Percentiles rank a stretch among this genome's conserved stretches.
phyloP scores from a whole-genome alignment of 306 rosid species.

The Glycine latifolia region DNA sequence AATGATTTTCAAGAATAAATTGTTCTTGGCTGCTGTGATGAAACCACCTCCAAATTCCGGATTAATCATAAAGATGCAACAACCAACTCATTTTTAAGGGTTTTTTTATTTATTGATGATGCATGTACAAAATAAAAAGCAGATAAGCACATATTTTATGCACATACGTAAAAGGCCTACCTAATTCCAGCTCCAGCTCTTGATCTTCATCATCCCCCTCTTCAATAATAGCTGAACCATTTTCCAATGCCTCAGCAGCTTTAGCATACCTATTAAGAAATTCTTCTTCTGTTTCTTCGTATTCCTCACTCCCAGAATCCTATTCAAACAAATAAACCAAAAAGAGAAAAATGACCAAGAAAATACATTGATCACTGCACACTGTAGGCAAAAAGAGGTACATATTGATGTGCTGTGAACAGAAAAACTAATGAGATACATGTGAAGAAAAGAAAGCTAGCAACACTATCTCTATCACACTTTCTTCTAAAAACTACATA shows the following conservation, averaged over 20 bases:
- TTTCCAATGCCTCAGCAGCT: conserved; percentile 80
- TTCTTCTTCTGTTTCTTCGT: conserved; percentile 85
- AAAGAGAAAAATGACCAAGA: background rate
- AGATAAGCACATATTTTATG: conserved; percentile 1
- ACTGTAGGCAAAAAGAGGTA: conserved; percentile 24
- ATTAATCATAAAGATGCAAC: too few relatives aligned
- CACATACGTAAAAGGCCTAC: conserved; percentile 46
- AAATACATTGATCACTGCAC: conserved; percentile 4
- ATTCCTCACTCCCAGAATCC: conserved; percentile 86
- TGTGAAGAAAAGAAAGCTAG: background rate
- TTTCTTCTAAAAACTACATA: too few relatives aligned
- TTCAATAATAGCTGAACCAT: conserved; percentile 66
- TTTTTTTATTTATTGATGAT: too few relatives aligned
- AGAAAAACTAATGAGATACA: conserved; percentile 11
- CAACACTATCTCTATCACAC: background rate
- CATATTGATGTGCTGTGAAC: background rate
- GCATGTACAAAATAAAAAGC: too few relatives aligned
- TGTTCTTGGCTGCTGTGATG: too few relatives aligned
- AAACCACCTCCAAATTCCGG: too few relatives aligned
- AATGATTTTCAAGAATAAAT: too few relatives aligned
- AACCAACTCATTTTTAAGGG: too few relatives aligned
- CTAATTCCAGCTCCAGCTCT: conserved; percentile 71
- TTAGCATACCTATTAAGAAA: conserved; percentile 87
- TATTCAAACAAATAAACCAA: conserved; percentile 40
- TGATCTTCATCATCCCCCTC: conserved; percentile 81